Conservation (phyloP, 768 basidiomycete species). For the Russula lepida region DNA sequence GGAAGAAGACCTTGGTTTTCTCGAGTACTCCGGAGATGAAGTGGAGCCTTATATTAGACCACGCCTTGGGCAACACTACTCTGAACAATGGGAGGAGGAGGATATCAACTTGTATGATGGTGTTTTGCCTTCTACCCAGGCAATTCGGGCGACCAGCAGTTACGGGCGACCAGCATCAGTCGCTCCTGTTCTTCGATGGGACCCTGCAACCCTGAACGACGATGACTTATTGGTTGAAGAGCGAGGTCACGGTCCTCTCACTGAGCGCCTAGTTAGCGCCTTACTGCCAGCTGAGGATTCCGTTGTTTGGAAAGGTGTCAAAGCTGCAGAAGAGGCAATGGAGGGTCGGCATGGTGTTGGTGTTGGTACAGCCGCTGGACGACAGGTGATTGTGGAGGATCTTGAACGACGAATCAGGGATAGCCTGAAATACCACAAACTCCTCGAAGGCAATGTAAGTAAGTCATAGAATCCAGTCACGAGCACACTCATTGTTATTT, state of each 20-base stretch:
- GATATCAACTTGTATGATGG: slow-evolving; percentile 50
- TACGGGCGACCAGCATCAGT: slow-evolving; percentile 30
- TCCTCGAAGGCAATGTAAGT: slow-evolving; percentile 64
- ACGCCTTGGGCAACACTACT: slow-evolving; percentile 78
- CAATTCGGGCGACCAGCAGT: slow-evolving; percentile 30
- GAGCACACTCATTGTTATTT: slow-evolving; percentile 21
- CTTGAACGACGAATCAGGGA: slow-evolving; percentile 68
- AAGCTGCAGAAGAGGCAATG: slow-evolving; percentile 79
- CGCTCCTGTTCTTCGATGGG: slow-evolving; percentile 65
- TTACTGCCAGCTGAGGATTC: slow-evolving; percentile 60
- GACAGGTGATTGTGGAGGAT: slow-evolving; percentile 73
- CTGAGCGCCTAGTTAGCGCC: slow-evolving; percentile 74
- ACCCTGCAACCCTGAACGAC: slow-evolving; percentile 74
- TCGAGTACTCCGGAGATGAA: slow-evolving; percentile 88
- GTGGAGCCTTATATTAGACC: slow-evolving; percentile 83
- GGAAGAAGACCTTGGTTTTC: slow-evolving; percentile 93
- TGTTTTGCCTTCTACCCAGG: slow-evolving; percentile 35
- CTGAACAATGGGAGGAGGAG: slow-evolving; percentile 89
- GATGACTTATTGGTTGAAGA: slow-evolving; percentile 61
- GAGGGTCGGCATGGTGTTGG: slow-evolving; percentile 70
- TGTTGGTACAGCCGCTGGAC: slow-evolving; percentile 67
- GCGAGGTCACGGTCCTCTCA: slow-evolving; percentile 78
- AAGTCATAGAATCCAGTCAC: background rate
- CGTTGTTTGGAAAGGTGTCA: slow-evolving; percentile 63
- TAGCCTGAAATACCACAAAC: slow-evolving; percentile 68